These are phyloP conservation scores for Alternaria tenuissima DNA, from an alignment of 2,329 filamentous ascomycete genomes.

Conservation along the genomic window DNA sequence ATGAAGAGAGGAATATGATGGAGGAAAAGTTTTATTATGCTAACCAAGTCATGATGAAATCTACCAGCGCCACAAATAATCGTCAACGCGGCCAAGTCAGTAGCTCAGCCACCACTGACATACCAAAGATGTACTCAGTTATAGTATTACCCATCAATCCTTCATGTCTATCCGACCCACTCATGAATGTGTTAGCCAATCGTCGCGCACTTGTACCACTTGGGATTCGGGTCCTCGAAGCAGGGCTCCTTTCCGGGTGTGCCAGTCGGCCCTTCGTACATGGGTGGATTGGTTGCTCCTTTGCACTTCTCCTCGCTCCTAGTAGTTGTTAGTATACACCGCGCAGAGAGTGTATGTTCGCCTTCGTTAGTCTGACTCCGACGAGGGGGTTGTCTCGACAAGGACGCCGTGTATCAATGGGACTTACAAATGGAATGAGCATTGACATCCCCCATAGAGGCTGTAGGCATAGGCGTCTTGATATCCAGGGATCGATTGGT, in stretches of 20 bases:
- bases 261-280: conserved; percentile 14
- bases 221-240: conserved; percentile 21
- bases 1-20: not conserved
- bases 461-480: conserved; percentile 20
- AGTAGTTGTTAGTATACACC: not conserved
- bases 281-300: not conserved
- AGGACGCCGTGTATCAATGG: not conserved
- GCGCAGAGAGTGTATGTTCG: not conserved
- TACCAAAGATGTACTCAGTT: too few relatives aligned
- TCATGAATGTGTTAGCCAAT: not conserved
- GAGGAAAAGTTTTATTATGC: not conserved
- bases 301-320: conserved; percentile 15
- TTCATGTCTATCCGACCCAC: not conserved
- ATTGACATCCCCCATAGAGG: conserved; percentile 17
- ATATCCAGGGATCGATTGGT: conserved; percentile 11
- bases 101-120: not conserved
- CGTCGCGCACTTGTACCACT: conserved; percentile 23
- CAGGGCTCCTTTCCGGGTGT: conserved; percentile 13
- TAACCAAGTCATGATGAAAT: not conserved
- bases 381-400: not conserved
- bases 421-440: conserved; percentile 14
- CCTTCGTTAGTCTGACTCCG: not conserved
- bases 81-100: too few relatives aligned
- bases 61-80: not conserved
- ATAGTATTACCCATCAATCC: too few relatives aligned